Base-by-base conservation (phyloP, 176 grass and related monocot genomes). In the Rhynchospora tenuis region DNA sequence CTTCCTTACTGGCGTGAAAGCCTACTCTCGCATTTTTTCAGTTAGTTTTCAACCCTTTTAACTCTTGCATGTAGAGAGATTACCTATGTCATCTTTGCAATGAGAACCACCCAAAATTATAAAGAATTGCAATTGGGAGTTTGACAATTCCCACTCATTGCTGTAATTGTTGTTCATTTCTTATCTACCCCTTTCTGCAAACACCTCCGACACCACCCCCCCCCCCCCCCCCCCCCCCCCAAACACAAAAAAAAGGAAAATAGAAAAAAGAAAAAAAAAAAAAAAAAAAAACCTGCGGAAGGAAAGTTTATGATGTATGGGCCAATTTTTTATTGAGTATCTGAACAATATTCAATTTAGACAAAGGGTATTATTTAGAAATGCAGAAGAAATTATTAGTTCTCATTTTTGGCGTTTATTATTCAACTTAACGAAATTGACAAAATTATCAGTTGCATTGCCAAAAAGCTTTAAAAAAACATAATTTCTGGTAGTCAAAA, bases 1-100 rank as follows among this genome's bases (percentile, higher is more conserved):
- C 68, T 98, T 95, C 80, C 96, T 98, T 84, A 98, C 96, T 38
- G 96, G 96, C 88, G 88, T 95, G 88, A 95, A 95, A 86, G 96
- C 96, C 16, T 98, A 98, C 86, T 93, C 96, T 72, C 90, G 90
- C 88, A 98, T 98, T 59, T 95, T 98, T 95, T 93, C 92, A 80
- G 93, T 98, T 86, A 84, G 57, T 46, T 64, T 29, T 59, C 33
- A 46, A 47, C 9, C 24, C 11, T 4, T 17, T 70, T 79, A 50
- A 2, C 62, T 81, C 47, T 57, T 19, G 9, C 69, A 48, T 48
- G 19, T 73, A 42, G 19, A 68, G 6, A 6, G 29, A 8, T 33
- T 12, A 38, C 5, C 1, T 42, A 59, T 61, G 11, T 23, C 9
- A 10, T 10, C 8, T 61, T 61, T 24, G 59, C 8, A 46, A 44